Evolutionary conservation across 495 filamentous ascomycete species (phyloP), one percentile per base, ranked within the genome.

Genomic region (Penicillium salamii): DNA sequence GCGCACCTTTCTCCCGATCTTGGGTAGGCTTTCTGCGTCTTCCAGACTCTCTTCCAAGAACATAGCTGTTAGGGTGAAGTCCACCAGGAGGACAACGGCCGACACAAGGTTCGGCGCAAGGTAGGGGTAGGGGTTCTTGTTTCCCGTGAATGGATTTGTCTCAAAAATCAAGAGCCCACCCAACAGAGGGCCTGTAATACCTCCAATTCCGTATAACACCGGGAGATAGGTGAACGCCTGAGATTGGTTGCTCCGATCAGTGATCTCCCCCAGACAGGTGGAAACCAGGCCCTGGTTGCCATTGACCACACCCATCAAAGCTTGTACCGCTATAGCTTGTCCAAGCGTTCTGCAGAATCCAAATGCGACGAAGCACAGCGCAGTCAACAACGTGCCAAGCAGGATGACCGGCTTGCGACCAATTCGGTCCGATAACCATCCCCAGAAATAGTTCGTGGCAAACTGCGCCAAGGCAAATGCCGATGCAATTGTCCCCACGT

Each of bases 321-420:
- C 81, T 62, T 98, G 95, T 8, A 95, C 90, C 17, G 84, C 36
- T 5, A 96, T 77, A 7, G 95, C 85, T 59, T 97, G 91, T 74
- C 78, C 83, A 21, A 96, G 79, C 1, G 78, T 91, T 54, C 68
- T 81, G 62, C 90, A 91, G 54, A 97, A 90, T 1, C 93, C 93
- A 63, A 97, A 97, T 1, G 80, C 87, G 8, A 87, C 55, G 57
- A 98, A 97, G 59, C 88, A 93, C 11, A 72, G 70, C 29, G 87
- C 85, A 8, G 95, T 89, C 38, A 92, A 65, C 21, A 90, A 62
- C 1, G 95, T 96, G 6, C 95, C 93, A n/a, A 83, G 62, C 42
- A 98, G 66, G 52, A 98, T 89, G 19, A 96, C 86, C 0, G 95
- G 93, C 59, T 97, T 97, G 47, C 93, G 75, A n/a, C 93, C 93